Base-by-base conservation (phyloP, 441 rosid species). In the Adansonia rubrostipa region DNA sequence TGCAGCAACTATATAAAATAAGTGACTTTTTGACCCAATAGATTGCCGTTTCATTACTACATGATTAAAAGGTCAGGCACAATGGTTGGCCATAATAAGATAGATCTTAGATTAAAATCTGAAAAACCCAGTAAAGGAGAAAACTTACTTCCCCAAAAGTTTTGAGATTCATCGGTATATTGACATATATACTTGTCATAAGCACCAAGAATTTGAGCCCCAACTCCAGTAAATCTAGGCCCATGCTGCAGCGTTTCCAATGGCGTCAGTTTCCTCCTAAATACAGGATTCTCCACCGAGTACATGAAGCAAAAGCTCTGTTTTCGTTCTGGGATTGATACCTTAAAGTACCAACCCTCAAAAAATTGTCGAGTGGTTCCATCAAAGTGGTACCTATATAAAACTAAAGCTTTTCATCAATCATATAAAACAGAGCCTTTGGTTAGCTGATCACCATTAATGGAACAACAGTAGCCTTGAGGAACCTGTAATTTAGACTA, bases 241-340 rank as follows among this genome's bases (percentile, higher is more conserved):
- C 99, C 99, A 65, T 92, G 77, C 54, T 87, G 91, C 65, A 80
- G 87, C 65, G 54, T 40, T 15, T 96, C 99, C 36, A 91, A 78
- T 5, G 88, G 80, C 5, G 89, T 86, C 78, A 92, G 68, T 57
- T 80, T 88, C 75, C 80, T 85, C 19, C 77, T 80, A 75, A 96
- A 96, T 9, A 92, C 89, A 6, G 99, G 99, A 82, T 85, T 96
- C 87, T 94, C 97, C 65, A 94, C 88, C 0, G 98, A 87, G 71
- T 94, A 96, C 96, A 96, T 96, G 81, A 96, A 92, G 84, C 98
- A 96, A 88, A 96, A 96, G 78, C 93, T 96, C 88, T 96, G 93
- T 70, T 58, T 90, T 78, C 81, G 80, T 86, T 94, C 95, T 42
- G 99, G 98, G 33, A 96, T 92, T 9, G 99, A 86, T 47, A 96